These are phyloP conservation scores for Sanghuangporus sanghuang DNA, from an alignment of 1,284 basidiomycete species.

Conservation along the genomic window DNA sequence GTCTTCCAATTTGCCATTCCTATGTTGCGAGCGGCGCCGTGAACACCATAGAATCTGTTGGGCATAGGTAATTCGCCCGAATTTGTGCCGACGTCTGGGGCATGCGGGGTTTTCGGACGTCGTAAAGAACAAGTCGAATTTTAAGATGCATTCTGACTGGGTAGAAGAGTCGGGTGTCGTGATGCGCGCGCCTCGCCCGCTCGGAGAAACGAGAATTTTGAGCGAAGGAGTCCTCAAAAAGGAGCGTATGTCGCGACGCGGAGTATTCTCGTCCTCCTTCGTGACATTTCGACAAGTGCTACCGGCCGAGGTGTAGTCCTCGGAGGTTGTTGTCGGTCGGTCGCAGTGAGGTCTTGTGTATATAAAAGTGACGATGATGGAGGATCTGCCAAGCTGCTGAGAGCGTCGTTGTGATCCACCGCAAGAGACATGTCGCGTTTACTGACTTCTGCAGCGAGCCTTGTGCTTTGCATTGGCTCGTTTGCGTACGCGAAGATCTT, in stretches of 20 bases:
- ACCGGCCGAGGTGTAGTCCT: not conserved
- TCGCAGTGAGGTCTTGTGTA: not conserved
- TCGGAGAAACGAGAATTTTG: not conserved
- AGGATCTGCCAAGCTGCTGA: not conserved
- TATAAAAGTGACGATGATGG: not conserved
- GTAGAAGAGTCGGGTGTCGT: not conserved
- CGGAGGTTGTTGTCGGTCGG: not conserved
- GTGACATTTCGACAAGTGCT: not conserved
- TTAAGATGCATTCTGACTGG: too few species aligned
- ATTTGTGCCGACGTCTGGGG: not conserved
- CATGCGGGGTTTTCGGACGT: not conserved
- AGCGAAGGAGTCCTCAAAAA: not conserved
- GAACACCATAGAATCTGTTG: too few species aligned
- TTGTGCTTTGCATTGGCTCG: not conserved
- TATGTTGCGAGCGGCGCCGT: too few species aligned
- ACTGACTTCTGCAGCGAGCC: not conserved
- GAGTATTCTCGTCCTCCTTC: not conserved
- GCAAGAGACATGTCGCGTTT: not conserved
- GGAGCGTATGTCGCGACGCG: not conserved
- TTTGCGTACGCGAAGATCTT: constrained; percentile 16
- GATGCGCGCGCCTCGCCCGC: not conserved
- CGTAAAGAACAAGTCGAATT: not conserved
- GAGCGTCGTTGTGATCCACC: not conserved
- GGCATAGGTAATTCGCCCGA: not conserved
- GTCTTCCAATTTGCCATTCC: not conserved